A percentile compares a stretch with the other conserved stretches of the same genome.
phyloP scores from a whole-genome alignment of 805 yeast species.

The Gaillardinia entomophila region DNA sequence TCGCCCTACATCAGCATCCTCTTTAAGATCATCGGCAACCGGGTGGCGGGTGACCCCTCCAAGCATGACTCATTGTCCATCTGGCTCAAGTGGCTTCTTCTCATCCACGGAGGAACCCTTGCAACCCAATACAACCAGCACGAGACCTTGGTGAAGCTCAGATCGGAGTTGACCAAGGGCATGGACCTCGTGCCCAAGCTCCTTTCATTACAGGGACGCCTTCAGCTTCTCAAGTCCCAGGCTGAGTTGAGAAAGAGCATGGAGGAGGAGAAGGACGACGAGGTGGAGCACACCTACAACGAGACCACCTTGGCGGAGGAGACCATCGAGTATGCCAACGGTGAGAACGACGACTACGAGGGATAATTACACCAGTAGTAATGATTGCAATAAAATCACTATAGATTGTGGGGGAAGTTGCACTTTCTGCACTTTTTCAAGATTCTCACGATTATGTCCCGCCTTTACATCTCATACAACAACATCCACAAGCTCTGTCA shows the following conservation, averaged over 20 bases:
- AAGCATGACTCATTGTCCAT: slow-evolving; percentile 25
- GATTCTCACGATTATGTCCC: too few relatives aligned
- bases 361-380: too few relatives aligned
- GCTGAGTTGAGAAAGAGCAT: slow-evolving; percentile 51
- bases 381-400: too few relatives aligned
- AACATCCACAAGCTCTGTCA: slow-evolving; percentile 80
- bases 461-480: slow-evolving; percentile 74
- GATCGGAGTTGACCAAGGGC: slow-evolving; percentile 49
- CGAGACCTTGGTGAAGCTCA: slow-evolving; percentile 51
- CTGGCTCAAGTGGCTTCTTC: slow-evolving; percentile 81
- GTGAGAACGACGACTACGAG: slow-evolving; percentile 34
- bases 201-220: slow-evolving; percentile 78
- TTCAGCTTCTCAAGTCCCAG: slow-evolving; percentile 73
- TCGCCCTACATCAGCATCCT: slow-evolving; percentile 12
- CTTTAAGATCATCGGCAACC: slow-evolving; percentile 20
- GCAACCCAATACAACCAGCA: slow-evolving; percentile 47
- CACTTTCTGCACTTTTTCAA: too few relatives aligned
- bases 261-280: slow-evolving; percentile 11
- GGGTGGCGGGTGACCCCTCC: slow-evolving; percentile 24
- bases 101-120: slow-evolving; percentile 63
- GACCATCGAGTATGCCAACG: slow-evolving; percentile 31
- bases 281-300: slow-evolving; percentile 7
- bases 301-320: slow-evolving; percentile 22
- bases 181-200: slow-evolving; percentile 59
- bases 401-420: too few relatives aligned